phyloP scores from a whole-genome alignment of 768 basidiomycete genomes.

The Suillus lakei region DNA sequence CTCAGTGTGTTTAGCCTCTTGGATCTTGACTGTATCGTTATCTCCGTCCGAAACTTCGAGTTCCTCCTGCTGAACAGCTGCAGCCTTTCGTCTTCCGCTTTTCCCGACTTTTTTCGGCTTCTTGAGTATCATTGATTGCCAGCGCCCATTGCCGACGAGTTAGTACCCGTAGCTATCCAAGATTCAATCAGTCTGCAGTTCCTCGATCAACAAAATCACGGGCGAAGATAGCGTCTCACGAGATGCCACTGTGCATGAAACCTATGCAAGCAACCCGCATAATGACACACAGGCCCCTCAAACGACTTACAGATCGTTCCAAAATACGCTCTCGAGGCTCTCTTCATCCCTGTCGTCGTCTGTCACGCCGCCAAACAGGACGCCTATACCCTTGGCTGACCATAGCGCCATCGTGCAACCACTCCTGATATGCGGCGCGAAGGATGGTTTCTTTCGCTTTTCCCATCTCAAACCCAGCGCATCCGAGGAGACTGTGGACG shows the following conservation, averaged over 20 bases:
- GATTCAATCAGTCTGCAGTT: not conserved
- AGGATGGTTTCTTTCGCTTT: conserved; percentile 74
- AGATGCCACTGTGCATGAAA: not conserved
- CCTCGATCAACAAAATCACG: not conserved
- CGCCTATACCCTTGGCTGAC: conserved; percentile 66
- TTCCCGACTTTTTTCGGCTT: conserved; percentile 59
- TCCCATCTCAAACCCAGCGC: conserved; percentile 80
- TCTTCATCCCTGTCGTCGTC: conserved; percentile 90
- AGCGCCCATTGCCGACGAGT: conserved; percentile 71
- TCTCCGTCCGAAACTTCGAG: conserved; percentile 14
- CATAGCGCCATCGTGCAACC: conserved; percentile 91
- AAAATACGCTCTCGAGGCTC: conserved; percentile 81
- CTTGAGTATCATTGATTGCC: conserved; percentile 77
- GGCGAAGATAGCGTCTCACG: not conserved
- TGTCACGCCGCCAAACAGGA: conserved; percentile 88
- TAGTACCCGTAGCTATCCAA: conserved; percentile 75
- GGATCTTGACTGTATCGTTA: conserved; percentile 24
- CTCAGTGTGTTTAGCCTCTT: conserved; percentile 21
- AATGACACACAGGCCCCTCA: not conserved
- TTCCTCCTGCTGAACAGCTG: conserved; percentile 14
- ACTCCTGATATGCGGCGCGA: conserved; percentile 51
- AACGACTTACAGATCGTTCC: conserved; percentile 76
- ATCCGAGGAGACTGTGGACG: conserved; percentile 44
- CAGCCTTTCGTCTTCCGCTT: conserved; percentile 47
- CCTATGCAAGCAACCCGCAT: not conserved